Evolutionary conservation across 2,329 filamentous ascomycete genomes (phyloP).

Genomic region (Ilyonectria mors-panacis): DNA sequence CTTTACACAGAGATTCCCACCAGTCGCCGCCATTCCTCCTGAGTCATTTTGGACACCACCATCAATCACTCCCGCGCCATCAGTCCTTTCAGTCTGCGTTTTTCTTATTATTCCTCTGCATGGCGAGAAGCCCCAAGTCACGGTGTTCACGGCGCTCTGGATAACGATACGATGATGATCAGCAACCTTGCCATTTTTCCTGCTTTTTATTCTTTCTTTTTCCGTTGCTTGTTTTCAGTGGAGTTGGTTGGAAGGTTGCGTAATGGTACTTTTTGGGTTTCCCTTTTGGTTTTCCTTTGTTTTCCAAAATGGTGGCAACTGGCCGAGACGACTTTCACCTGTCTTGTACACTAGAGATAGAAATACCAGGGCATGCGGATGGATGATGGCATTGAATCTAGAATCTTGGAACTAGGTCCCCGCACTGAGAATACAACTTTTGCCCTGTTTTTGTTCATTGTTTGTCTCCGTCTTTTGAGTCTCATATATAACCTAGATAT

Average conservation of each 20-base stretch:
- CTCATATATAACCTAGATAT: conserved; percentile 19
- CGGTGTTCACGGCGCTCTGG: conserved; percentile 38
- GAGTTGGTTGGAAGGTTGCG: conserved; percentile 30
- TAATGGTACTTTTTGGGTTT: conserved; percentile 32
- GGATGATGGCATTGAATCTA: conserved; percentile 35
- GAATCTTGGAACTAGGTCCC: conserved; percentile 10
- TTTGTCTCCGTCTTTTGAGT: background rate
- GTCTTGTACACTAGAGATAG: conserved; percentile 50
- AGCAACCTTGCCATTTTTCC: conserved; percentile 19
- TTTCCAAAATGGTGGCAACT: conserved; percentile 40
- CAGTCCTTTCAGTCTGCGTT: conserved; percentile 21
- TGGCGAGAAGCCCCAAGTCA: conserved; percentile 37
- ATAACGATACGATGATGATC: conserved; percentile 44
- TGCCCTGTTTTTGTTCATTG: conserved; percentile 9
- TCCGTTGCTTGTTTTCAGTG: background rate
- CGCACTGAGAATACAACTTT: conserved; percentile 27
- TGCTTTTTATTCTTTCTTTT: conserved; percentile 15
- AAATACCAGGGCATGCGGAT: conserved; percentile 43
- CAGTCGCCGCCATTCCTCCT: conserved; percentile 43
- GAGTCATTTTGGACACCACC: conserved; percentile 25
- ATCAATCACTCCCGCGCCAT: conserved; percentile 17
- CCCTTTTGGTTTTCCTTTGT: conserved; percentile 19
- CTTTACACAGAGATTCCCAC: background rate
- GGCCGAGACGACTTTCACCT: conserved; percentile 35
- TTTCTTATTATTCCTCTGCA: conserved; percentile 32